Percentiles rank a stretch among this genome's conserved stretches.
phyloP scores from a whole-genome alignment of 164 flowering plant genomes.

The Malania oleifera region DNA sequence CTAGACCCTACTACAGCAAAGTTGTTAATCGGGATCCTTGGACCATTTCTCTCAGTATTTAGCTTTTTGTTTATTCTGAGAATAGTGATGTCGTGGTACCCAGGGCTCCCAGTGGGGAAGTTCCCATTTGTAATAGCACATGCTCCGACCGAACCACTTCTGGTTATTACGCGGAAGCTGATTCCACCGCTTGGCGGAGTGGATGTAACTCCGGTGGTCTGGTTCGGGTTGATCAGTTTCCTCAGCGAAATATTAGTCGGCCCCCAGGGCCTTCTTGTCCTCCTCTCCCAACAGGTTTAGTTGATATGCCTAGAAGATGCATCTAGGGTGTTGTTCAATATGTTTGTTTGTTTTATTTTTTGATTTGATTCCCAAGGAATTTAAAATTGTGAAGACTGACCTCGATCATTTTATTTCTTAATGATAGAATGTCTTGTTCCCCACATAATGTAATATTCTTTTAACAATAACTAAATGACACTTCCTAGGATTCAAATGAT shows the following conservation, averaged over 20 bases:
- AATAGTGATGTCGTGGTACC: slow-evolving; percentile 99
- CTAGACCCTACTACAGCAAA: slow-evolving; percentile 84
- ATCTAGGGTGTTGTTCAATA: no score
- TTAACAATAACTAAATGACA: no score
- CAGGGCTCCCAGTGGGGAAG: slow-evolving; percentile 87
- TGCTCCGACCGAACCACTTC: slow-evolving; percentile 94
- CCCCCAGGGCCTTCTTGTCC: slow-evolving; percentile 89
- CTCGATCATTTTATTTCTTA: no score
- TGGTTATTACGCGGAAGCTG: slow-evolving; percentile 64
- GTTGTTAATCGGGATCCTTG: slow-evolving; percentile 55
- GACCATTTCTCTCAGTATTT: slow-evolving; percentile 81
- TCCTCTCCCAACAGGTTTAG: slow-evolving; percentile 65
- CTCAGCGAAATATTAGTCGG: slow-evolving; percentile 79
- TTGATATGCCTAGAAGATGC: no score
- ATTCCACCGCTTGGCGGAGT: slow-evolving; percentile 96
- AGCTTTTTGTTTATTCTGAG: slow-evolving; percentile 72
- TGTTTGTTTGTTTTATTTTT: no score
- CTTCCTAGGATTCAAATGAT: no score
- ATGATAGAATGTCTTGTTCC: no score
- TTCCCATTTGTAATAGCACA: slow-evolving; percentile 88
- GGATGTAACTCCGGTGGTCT: slow-evolving; percentile 95
- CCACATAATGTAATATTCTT: no score
- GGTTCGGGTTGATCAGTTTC: slow-evolving; percentile 89
- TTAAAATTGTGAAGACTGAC: no score
- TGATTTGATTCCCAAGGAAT: no score